Evolutionary conservation across 225 moss, liverwort and hornwort genomes (phyloP).

Genomic region (Pseudoscleropodium purum): DNA sequence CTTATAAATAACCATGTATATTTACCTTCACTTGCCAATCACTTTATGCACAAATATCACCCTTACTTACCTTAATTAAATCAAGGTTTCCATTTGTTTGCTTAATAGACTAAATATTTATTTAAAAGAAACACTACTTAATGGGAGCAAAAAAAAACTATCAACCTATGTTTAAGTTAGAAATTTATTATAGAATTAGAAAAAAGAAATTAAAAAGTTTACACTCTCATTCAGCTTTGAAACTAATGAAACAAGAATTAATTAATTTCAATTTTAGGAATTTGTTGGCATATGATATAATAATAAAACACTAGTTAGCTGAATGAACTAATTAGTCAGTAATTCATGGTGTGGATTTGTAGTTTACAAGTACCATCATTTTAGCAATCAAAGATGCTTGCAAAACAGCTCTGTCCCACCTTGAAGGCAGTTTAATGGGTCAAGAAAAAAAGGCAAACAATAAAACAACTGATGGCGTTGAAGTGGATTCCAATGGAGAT

Average conservation of each 20-base stretch:
- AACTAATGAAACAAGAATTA: too few relatives aligned
- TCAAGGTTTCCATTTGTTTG: background rate
- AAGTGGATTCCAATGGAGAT: background rate
- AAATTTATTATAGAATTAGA: background rate
- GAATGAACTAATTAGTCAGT: background rate
- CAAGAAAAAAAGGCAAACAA: background rate
- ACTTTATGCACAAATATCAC: background rate
- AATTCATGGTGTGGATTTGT: background rate
- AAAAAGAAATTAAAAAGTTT: background rate
- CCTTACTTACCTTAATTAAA: background rate
- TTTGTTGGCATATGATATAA: too few relatives aligned
- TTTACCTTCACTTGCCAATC: too few relatives aligned
- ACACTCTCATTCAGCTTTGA: background rate
- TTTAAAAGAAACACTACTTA: background rate
- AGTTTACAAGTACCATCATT: constrained; percentile 46
- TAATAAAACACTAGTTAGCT: background rate
- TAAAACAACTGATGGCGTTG: background rate
- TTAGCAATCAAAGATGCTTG: constrained; percentile 59
- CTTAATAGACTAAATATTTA: background rate
- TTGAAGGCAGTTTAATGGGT: constrained; percentile 57
- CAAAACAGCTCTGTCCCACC: constrained; percentile 32
- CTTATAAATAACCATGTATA: background rate
- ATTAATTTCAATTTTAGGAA: background rate
- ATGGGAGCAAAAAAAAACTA: background rate
- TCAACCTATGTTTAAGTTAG: background rate